These are phyloP conservation scores for Picea abies DNA, from an alignment of 83 land plant genomes.

Conservation along the genomic window DNA sequence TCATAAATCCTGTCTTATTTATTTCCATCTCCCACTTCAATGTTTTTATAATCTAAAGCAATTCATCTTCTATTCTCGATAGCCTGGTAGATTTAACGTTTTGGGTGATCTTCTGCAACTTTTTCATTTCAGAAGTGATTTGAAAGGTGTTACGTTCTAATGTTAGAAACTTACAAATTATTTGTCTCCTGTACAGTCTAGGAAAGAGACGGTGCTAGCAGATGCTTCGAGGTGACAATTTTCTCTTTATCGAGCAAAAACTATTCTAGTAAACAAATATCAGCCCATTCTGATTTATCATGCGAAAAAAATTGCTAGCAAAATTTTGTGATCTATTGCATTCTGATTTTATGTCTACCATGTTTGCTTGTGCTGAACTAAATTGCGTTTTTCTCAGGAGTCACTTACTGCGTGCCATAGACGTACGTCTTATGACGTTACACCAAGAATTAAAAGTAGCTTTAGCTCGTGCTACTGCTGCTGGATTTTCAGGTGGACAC, in stretches of 20 bases:
- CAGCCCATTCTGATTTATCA: too few relatives aligned
- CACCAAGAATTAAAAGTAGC: slow-evolving; percentile 58
- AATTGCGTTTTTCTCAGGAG: slow-evolving; percentile 33
- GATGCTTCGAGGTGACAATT: slow-evolving; percentile 4
- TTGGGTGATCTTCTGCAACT: background rate
- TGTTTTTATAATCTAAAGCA: background rate
- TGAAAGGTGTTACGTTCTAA: background rate
- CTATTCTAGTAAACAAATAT: too few relatives aligned
- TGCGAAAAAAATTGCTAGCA: too few relatives aligned
- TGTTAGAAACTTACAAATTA: background rate
- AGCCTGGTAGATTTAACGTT: background rate
- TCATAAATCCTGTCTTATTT: background rate
- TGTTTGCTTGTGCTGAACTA: too few relatives aligned
- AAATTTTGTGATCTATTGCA: too few relatives aligned
- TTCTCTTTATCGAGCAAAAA: background rate
- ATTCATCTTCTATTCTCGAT: background rate
- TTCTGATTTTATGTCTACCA: too few relatives aligned
- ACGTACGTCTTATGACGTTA: slow-evolving; percentile 62
- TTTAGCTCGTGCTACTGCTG: slow-evolving; percentile 62
- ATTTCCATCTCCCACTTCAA: background rate
- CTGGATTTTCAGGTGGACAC: slow-evolving; percentile 56
- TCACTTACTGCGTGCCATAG: slow-evolving; percentile 78
- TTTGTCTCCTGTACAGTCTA: background rate
- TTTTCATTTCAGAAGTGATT: background rate
- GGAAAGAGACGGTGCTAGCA: background rate